A percentile compares a stretch with the other conserved stretches of the same genome.
Conservation (phyloP, 495 filamentous ascomycete species). For the Friedmanniomyces simplex region DNA sequence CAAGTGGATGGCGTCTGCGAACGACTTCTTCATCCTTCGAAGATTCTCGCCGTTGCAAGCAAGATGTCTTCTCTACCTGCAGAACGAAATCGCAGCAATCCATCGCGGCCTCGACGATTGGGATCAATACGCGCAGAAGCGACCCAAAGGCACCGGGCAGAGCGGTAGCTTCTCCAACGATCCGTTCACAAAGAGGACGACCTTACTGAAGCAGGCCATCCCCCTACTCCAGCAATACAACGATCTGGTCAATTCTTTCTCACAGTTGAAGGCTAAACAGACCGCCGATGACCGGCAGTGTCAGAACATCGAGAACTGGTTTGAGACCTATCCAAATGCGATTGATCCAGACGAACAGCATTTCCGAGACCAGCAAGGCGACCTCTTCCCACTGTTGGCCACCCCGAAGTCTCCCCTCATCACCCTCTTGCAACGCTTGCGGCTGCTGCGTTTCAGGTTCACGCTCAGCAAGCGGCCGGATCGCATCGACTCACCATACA, state of each 20-base stretch:
- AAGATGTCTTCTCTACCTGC: neutral
- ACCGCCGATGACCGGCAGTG: neutral
- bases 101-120: neutral
- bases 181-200: neutral
- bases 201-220: neutral
- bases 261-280: neutral
- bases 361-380: neutral
- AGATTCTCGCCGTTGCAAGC: neutral
- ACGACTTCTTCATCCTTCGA: constrained; percentile 3
- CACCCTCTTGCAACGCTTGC: neutral
- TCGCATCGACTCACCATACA: neutral
- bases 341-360: neutral
- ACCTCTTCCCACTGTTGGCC: constrained; percentile 2
- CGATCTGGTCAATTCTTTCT: neutral
- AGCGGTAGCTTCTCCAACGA: neutral
- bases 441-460: neutral
- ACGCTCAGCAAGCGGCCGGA: neutral
- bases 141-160: neutral
- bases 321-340: neutral
- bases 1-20: neutral
- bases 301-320: neutral
- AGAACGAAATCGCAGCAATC: neutral
- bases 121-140: neutral
- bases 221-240: constrained; percentile 1
- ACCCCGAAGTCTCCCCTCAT: neutral